A percentile compares a stretch with the other conserved stretches of the same genome.
Evolutionary conservation across 139 green algal species (phyloP).

Genomic region (Chlamydomonas incerta): DNA sequence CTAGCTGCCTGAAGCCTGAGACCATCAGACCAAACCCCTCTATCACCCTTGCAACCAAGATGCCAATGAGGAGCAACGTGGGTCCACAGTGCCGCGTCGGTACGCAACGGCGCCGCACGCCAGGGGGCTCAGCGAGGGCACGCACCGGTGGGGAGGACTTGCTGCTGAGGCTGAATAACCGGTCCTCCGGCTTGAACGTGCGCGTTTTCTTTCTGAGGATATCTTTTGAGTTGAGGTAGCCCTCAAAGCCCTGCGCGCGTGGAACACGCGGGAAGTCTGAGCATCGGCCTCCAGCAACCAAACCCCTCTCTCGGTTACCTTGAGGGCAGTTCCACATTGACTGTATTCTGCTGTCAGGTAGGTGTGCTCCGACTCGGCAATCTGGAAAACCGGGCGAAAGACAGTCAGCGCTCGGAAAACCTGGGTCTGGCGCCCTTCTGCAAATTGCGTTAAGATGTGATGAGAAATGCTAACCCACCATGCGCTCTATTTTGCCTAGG

Average conservation of each 20-base stretch:
- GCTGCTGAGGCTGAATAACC: slow-evolving; percentile 80
- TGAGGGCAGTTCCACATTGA: slow-evolving; percentile 73
- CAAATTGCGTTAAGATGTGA: no score
- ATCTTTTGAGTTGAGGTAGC: slow-evolving; percentile 81
- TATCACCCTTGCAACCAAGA: no score
- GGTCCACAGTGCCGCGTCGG: no score
- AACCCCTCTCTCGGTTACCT: slow-evolving; percentile 52
- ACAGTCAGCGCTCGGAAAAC: no score
- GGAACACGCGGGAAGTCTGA: no score
- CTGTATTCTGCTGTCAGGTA: slow-evolving; percentile 78
- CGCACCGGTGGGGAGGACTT: slow-evolving; percentile 72
- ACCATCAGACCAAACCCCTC: no score
- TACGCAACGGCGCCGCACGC: no score
- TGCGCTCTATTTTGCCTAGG: slow-evolving; percentile 26
- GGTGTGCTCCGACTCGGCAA: slow-evolving; percentile 73
- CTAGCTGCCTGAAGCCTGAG: no score
- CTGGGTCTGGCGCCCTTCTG: no score
- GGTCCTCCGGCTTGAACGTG: slow-evolving; percentile 75
- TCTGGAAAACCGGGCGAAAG: slow-evolving; percentile 49
- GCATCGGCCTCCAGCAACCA: no score
- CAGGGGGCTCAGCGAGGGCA: no score
- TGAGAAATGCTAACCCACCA: not conserved
- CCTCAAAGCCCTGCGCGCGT: slow-evolving; percentile 78
- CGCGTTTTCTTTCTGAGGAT: slow-evolving; percentile 69
- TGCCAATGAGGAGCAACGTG: no score